Percentiles rank a stretch among this genome's conserved stretches.
Conservation (phyloP, 352 stramenopile species). For the Phytopythium montanum region DNA sequence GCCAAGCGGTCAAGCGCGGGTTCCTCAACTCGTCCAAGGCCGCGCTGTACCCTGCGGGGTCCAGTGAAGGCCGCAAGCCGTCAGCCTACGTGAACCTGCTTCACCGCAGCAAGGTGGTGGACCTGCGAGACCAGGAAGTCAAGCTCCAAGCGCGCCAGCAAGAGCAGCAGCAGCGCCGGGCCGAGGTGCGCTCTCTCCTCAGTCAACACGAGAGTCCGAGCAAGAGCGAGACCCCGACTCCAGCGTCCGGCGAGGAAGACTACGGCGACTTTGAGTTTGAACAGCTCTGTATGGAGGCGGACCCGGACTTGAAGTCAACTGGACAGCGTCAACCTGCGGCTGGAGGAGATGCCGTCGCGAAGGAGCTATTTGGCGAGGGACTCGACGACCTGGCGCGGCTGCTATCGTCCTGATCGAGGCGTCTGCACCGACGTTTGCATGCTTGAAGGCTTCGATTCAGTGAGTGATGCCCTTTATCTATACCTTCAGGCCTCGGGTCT, state of each 20-base stretch:
- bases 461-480: slow-evolving; percentile 1
- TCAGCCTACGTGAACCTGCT: slow-evolving; percentile 80
- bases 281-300: slow-evolving; percentile 71
- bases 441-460: neutral
- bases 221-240: slow-evolving; percentile 4
- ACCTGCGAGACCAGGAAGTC: slow-evolving; percentile 36
- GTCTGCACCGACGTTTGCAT: neutral
- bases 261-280: slow-evolving; percentile 75
- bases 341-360: neutral
- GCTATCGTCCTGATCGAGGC: slow-evolving; percentile 22
- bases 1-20: slow-evolving; percentile 56
- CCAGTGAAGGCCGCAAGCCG: slow-evolving; percentile 52
- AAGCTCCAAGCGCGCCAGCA: slow-evolving; percentile 34
- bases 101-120: slow-evolving; percentile 77
- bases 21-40: slow-evolving; percentile 67
- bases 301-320: slow-evolving; percentile 54
- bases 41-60: slow-evolving; percentile 68
- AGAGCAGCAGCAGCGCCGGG: slow-evolving; percentile 21
- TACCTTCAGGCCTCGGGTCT: slow-evolving; percentile 5
- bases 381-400: slow-evolving; percentile 54
- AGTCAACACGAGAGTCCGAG: slow-evolving; percentile 6
- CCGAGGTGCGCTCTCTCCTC: slow-evolving; percentile 22
- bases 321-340: neutral
- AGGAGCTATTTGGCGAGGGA: slow-evolving; percentile 43
- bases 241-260: slow-evolving; percentile 31